These are phyloP conservation scores for Leucosporidium scottii DNA, from an alignment of 768 basidiomycete genomes.

Conservation along the genomic window DNA sequence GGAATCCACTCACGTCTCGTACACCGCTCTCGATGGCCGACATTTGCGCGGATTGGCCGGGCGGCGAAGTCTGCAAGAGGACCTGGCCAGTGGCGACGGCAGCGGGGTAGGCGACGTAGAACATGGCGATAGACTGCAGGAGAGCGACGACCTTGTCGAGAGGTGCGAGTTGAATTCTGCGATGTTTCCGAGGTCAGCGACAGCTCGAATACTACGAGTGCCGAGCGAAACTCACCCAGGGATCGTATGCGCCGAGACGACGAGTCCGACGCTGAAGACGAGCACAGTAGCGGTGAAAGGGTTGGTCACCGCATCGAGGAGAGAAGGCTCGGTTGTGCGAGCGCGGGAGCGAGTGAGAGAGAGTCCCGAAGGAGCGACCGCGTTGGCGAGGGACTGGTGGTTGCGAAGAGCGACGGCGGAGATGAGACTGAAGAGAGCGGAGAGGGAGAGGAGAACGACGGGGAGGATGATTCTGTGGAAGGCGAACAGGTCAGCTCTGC, in stretches of 20 bases:
- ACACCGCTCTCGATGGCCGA: slow-evolving; percentile 71
- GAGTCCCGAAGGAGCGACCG: neutral
- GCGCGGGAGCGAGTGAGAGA: neutral
- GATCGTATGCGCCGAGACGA: slow-evolving; percentile 52
- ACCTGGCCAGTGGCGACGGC: slow-evolving; percentile 76
- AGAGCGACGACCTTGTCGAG: slow-evolving; percentile 83
- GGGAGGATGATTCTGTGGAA: slow-evolving; percentile 13
- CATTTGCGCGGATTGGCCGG: slow-evolving; percentile 53
- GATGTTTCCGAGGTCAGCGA: neutral
- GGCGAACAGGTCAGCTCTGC: neutral
- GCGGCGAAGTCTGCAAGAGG: slow-evolving; percentile 79
- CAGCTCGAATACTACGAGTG: too few species aligned
- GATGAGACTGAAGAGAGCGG: neutral
- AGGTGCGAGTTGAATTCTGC: slow-evolving; percentile 40
- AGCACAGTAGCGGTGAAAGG: slow-evolving; percentile 67
- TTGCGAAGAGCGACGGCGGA: slow-evolving; percentile 4
- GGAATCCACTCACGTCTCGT: slow-evolving; percentile 60
- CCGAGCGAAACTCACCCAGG: slow-evolving; percentile 51
- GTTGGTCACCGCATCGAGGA: slow-evolving; percentile 52
- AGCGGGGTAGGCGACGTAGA: slow-evolving; percentile 74
- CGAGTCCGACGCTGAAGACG: slow-evolving; percentile 52
- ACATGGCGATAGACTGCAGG: slow-evolving; percentile 67
- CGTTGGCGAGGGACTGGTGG: slow-evolving; percentile 3
- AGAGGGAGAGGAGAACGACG: neutral
- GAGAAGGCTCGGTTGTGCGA: neutral